A percentile compares a stretch with the other conserved stretches of the same genome.
These are phyloP conservation scores for Combretum micranthum DNA, from an alignment of 345 rosid species.

Conservation along the genomic window DNA sequence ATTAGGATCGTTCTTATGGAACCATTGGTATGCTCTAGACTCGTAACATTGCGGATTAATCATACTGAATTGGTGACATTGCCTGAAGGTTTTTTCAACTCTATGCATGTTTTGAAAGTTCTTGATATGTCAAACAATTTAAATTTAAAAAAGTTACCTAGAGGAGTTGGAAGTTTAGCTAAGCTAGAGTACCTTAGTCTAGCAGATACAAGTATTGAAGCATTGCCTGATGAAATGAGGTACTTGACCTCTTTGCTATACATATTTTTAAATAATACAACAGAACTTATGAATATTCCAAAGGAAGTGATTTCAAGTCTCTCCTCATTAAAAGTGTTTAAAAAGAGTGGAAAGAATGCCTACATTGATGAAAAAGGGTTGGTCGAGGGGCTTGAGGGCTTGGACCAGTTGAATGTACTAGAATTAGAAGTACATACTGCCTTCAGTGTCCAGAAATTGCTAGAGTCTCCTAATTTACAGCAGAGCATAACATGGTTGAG, in stretches of 20 bases:
- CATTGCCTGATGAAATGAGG: conserved; percentile 23
- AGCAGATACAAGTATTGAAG: conserved; percentile 10
- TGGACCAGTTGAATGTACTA: too few relatives aligned
- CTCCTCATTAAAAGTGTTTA: conserved; percentile 7
- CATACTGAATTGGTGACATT: conserved; percentile 8
- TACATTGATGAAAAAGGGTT: neutral
- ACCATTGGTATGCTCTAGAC: conserved; percentile 11
- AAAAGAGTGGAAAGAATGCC: neutral
- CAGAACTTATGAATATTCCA: too few relatives aligned
- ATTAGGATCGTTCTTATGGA: conserved; percentile 6
- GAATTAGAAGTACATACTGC: too few relatives aligned
- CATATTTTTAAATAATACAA: conserved; percentile 12
- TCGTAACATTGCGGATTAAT: conserved; percentile 20
- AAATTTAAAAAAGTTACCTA: conserved; percentile 13
- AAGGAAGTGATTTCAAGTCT: conserved; percentile 14
- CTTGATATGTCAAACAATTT: conserved; percentile 18
- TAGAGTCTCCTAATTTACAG: too few relatives aligned
- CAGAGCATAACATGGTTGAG: too few relatives aligned
- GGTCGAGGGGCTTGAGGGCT: neutral
- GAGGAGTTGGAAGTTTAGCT: conserved; percentile 8
- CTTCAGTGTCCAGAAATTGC: too few relatives aligned
- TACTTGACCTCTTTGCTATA: conserved; percentile 14
- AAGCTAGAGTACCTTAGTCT: conserved; percentile 19
- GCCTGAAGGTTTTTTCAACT: conserved; percentile 10
- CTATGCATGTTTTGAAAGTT: conserved; percentile 18